Evolutionary conservation across 1,284 basidiomycete species (phyloP), one percentile per base, ranked within the genome.

Genomic region (Cutaneotrichosporon spelunceum): DNA sequence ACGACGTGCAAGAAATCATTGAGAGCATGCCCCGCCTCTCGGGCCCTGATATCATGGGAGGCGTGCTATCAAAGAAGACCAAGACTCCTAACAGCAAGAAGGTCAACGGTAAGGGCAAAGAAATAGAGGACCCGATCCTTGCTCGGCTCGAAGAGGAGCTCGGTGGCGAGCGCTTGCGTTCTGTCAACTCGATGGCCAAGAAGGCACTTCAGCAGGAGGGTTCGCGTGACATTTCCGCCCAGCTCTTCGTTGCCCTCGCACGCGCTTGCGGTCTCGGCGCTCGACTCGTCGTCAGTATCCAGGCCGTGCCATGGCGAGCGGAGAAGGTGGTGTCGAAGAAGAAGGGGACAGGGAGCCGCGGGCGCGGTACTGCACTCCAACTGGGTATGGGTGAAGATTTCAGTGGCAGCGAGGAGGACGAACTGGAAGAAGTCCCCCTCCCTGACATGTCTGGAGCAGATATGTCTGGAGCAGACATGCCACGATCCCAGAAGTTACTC

Each of bases 191-290:
- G 65, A 81, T 97, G 45, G 91, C 92, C 87, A 93, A 93, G 72
- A 91, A 93, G 71, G 87, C 87, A 0, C 79, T 95, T 16, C 87
- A 88, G 82, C 84, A 84, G 61, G 83, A 81, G 60, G 96, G 94
- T 3, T 91, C 88, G 23, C 83, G 91, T 63, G 95, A 99, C 77
- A 86, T 88, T 42, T 91, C 90, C 63, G 89, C 92, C 0, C 91
- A 95, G 71, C 83, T 99, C 7, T 98, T 98, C 73, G 95, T 93
- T 11, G 87, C 90, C 0, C 81, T 97, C 0, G 93, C 93, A 73
- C 84, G 96, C 19, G 89, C 88, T 4, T 83, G 97, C 10, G 89
- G 88, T 14, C 87, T 99, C 23, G 94, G 94, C 0, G 85, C 92
- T 2, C 83, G 96, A 27, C 82, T 99, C 44, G 89, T 98, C 16